Percentiles rank a stretch among this genome's conserved stretches.
These are phyloP conservation scores for Fraxinus greggii DNA, from an alignment of 305 asterid species.

Conservation along the genomic window DNA sequence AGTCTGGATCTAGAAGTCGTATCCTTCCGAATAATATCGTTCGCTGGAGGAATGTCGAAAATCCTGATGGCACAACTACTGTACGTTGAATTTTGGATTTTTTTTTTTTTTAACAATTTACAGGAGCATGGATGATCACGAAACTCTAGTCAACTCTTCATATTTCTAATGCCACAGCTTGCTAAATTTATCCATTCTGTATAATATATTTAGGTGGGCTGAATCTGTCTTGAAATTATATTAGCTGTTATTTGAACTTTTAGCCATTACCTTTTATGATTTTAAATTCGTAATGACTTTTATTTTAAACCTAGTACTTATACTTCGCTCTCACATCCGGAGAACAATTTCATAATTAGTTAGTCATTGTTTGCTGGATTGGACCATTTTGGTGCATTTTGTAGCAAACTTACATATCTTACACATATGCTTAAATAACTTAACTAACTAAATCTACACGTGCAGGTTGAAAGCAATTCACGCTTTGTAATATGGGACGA, in stretches of 20 bases:
- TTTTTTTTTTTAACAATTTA: background rate
- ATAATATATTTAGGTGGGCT: background rate
- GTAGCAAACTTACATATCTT: background rate
- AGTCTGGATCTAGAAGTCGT: slow-evolving; percentile 46
- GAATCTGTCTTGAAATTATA: background rate
- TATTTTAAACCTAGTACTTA: background rate
- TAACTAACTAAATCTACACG: background rate
- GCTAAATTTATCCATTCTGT: background rate
- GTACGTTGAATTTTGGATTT: slow-evolving; percentile 35
- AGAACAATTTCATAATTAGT: background rate
- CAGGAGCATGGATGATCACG: background rate
- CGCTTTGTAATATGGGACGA: slow-evolving; percentile 63
- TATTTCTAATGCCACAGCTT: background rate
- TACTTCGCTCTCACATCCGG: background rate
- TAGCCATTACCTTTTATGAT: background rate
- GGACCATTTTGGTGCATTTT: background rate
- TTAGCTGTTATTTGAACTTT: background rate
- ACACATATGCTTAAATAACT: background rate
- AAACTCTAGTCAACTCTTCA: background rate
- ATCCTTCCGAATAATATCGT: slow-evolving; percentile 51
- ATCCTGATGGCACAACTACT: slow-evolving; percentile 48
- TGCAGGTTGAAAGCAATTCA: slow-evolving; percentile 52
- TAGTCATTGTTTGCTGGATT: background rate
- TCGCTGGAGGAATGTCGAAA: slow-evolving; percentile 49
- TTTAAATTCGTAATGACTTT: background rate